phyloP scores from a whole-genome alignment of 192 early-diverging fungal species.

The Coemansia sp. region DNA sequence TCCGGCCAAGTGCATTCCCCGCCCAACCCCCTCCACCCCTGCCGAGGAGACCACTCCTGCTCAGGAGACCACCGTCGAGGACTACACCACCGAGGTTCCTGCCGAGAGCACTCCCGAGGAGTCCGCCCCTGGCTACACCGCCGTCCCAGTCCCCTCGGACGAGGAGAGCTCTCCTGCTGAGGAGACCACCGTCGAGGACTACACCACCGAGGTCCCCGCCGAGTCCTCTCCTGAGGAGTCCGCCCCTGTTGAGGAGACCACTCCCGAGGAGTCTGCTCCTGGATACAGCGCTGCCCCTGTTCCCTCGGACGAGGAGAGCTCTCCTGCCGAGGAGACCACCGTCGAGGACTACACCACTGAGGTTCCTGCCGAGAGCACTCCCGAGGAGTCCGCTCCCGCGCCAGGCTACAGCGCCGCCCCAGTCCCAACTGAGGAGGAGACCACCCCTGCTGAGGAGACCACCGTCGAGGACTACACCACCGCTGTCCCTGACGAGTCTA shows the following conservation, averaged over 20 bases:
- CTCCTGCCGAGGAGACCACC: neutral
- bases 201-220: slow-evolving; percentile 2
- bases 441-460: slow-evolving; percentile 10
- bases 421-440: neutral
- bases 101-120: slow-evolving; percentile 10
- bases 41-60: slow-evolving; percentile 12
- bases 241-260: slow-evolving; percentile 6
- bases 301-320: slow-evolving; percentile 1
- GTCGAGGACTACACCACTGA: slow-evolving; percentile 9
- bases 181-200: slow-evolving; percentile 10
- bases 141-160: neutral
- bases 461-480: slow-evolving; percentile 15
- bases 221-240: slow-evolving; percentile 1
- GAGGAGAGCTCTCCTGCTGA: slow-evolving; percentile 9
- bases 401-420: neutral
- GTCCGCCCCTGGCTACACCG: neutral
- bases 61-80: slow-evolving; percentile 5
- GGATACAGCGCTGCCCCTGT: neutral
- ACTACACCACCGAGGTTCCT: slow-evolving; percentile 9
- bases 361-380: neutral
- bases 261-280: slow-evolving; percentile 12
- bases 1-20: neutral
- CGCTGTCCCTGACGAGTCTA: neutral
- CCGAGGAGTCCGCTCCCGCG: slow-evolving; percentile 14
- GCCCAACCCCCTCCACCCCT: neutral